Evolutionary conservation across 1,284 basidiomycete species (phyloP), one percentile per base, ranked within the genome.

Genomic region (Termitomyces sp.): DNA sequence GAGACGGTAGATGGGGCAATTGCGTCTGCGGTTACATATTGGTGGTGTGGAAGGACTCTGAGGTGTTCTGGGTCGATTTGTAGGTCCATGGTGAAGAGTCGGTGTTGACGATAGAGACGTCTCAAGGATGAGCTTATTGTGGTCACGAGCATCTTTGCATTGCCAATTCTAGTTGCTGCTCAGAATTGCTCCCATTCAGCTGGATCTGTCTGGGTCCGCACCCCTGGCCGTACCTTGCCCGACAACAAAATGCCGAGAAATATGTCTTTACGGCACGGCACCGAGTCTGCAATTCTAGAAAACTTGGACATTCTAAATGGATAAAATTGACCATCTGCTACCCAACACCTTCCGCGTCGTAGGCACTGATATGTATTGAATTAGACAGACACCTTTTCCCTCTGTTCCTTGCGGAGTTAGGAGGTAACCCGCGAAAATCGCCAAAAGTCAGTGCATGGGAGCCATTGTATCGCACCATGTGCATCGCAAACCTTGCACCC

Each of bases 41-140:
- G 91, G 58, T 76, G 73, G 67, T 92, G 92, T 0, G 82, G 81
- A 40, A 84, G 80, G 43, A 95, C 81, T 58, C 80, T 75, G 62
- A 90, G 72, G 59, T 80, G 81, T 65, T 81, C 74, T 10, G 75
- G 70, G 2, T 70, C 62, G 49, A 76, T 68, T 45, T 75, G 64
- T 21, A 65, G 65, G 28, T 58, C 57, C 46, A 53, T 50, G 9
- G 38, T 33, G 49, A 40, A 50, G 53, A 46, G 38, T 31, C 7
- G 36, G n/a, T n/a, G n/a, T 30, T 19, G 47, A 30, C 40, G 45
- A 30, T 24, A 55, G 43, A 7, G 41, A 42, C 51, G 52, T 40
- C 34, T 45, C 13, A 41, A 44, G 52, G 43, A 44, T 39, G 52
- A 44, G 26, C 30, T 45, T 21, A 50, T 54, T 52, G 52, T 50